These are phyloP conservation scores for Quercus bicolor DNA, from an alignment of 306 rosid species.

Conservation along the genomic window DNA sequence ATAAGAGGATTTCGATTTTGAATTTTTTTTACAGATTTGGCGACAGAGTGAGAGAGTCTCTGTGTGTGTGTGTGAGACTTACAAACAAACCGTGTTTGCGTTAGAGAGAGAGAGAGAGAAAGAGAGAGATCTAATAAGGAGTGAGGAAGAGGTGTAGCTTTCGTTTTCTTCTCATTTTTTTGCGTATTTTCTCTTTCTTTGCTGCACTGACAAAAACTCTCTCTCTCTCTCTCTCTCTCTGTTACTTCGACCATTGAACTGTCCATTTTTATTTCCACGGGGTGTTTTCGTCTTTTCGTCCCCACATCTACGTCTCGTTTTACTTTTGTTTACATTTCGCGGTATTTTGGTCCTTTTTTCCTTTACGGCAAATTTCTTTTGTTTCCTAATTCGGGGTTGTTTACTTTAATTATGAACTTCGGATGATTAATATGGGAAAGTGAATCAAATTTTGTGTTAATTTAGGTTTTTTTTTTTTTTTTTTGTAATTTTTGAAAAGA, in stretches of 20 bases:
- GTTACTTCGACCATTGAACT: constrained; percentile 20
- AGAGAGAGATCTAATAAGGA: constrained; percentile 10
- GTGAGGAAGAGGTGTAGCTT: constrained; percentile 29
- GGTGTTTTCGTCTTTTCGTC: constrained; percentile 17
- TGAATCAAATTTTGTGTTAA: too few relatives aligned
- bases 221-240: constrained; percentile 20
- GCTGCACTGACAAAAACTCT: constrained; percentile 37
- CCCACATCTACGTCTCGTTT: neutral
- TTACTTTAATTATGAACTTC: too few relatives aligned
- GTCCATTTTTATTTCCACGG: constrained; percentile 30
- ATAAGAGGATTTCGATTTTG: neutral
- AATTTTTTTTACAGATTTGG: neutral
- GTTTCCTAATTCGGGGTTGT: neutral
- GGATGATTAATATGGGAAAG: too few relatives aligned
- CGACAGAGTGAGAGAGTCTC: constrained; percentile 3
- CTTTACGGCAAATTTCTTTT: neutral
- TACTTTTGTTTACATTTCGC: neutral
- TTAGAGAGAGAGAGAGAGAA: constrained; percentile 4
- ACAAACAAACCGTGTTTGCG: constrained; percentile 4
- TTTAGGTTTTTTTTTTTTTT: too few relatives aligned
- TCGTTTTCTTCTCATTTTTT: constrained; percentile 31
- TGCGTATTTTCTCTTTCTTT: constrained; percentile 15
- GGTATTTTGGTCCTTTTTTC: neutral
- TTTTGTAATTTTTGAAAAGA: too few relatives aligned
- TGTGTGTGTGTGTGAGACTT: too few relatives aligned